Conservation (phyloP, 306 rosid genomes). For the Hippophae gyantsensis region DNA sequence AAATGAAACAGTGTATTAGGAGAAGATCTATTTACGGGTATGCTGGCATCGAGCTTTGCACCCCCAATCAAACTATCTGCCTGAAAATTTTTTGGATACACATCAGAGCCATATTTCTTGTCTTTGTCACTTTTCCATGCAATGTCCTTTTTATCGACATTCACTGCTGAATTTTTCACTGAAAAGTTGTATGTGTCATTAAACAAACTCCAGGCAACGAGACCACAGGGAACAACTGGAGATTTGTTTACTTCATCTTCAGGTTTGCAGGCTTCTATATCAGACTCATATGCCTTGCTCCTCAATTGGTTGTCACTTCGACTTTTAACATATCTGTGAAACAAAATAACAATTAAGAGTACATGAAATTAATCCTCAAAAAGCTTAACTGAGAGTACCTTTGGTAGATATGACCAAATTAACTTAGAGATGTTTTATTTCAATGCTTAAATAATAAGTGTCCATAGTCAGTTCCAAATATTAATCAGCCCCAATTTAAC, state of each 20-base stretch:
- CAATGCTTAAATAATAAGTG: neutral
- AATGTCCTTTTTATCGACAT: slow-evolving; percentile 62
- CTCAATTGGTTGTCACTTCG: slow-evolving; percentile 52
- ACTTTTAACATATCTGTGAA: slow-evolving; percentile 57
- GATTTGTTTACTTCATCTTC: slow-evolving; percentile 29
- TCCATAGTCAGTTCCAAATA: neutral
- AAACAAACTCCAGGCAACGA: slow-evolving; percentile 83
- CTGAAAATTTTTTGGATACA: slow-evolving; percentile 79
- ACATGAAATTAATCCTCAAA: neutral
- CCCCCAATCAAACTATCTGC: slow-evolving; percentile 57
- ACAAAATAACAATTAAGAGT: too few species aligned
- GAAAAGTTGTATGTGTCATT: slow-evolving; percentile 69
- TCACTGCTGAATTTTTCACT: slow-evolving; percentile 30
- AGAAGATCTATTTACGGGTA: slow-evolving; percentile 46
- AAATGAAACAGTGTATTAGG: neutral
- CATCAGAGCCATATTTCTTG: slow-evolving; percentile 55
- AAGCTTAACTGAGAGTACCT: neutral
- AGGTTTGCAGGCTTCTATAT: slow-evolving; percentile 31
- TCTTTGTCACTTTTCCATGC: slow-evolving; percentile 74
- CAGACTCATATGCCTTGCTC: slow-evolving; percentile 19
- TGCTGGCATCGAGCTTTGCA: slow-evolving; percentile 51
- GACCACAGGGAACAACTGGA: slow-evolving; percentile 82
- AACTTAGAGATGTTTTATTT: too few species aligned
- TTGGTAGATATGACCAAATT: neutral
- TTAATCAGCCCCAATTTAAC: neutral